Evolutionary conservation across 1,139 yeast genomes (phyloP), one percentile per base, ranked within the genome.

Genomic region (Nakaseomyces sp.): DNA sequence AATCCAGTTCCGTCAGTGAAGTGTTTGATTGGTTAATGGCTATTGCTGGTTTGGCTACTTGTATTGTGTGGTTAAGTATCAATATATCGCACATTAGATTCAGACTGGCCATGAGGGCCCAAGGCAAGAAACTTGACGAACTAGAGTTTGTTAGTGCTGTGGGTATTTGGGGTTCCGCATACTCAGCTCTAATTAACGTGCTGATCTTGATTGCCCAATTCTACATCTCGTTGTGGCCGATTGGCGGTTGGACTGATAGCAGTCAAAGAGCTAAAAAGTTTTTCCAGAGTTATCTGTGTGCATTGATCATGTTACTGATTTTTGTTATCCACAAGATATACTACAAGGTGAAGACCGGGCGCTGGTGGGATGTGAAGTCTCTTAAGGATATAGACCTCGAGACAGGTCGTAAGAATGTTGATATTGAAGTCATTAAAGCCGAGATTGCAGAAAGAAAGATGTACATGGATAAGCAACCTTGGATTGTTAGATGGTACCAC

Each of bases 1-100:
- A 93, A 29, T 74, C 81, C 42, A 64, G 72, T 17, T 70, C 79
- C 44, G 76, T 82, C 60, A 76, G 72, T 46, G 74, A 69, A 15
- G 85, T 86, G 12, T 67, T 79, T 88, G 26, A 81, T 77, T 61
- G 87, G 88, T 40, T 91, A 85, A 60, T 85, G 63, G 86, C 95
- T 13, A 67, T 88, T 41, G 82, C 95, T 20, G 95, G 95, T 53
- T 75, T 88, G 51, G 77, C 87, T 28, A 91, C 86, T 59, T 71
- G 82, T 56, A 80, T 83, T 48, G 94, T 91, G 45, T 73, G 89
- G 60, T 85, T 91, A 37, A 88, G 95, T 42, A 83, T 87, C 55
- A 79, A 83, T 57, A 58, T 81, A 45, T 79, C 87, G 54, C 93
- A 81, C 52, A 69, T 88, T 47, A 74, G 95, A 62, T 85, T 84